Evolutionary conservation across 2,329 filamentous ascomycete species (phyloP).

Genomic region (Aspergillus melleus): DNA sequence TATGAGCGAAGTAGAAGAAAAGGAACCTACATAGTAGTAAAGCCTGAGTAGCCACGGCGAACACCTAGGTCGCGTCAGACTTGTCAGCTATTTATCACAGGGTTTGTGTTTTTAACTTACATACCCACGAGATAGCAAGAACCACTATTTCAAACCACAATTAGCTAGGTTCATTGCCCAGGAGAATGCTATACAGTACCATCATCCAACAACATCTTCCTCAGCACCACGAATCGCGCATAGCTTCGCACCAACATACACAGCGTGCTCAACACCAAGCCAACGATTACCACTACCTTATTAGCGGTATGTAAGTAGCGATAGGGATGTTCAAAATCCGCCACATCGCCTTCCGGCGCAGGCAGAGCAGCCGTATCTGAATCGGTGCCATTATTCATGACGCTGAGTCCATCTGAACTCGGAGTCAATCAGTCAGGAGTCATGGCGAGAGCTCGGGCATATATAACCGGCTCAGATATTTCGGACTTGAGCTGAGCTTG

Average conservation of each 20-base stretch:
- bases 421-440: background rate
- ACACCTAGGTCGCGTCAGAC: background rate
- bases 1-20: background rate
- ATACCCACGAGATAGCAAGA: background rate
- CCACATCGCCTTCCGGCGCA: background rate
- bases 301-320: background rate
- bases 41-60: background rate
- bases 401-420: background rate
- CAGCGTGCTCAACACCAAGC: background rate
- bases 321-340: background rate
- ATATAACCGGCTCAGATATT: background rate
- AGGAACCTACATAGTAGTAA: background rate
- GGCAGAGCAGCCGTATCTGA: background rate
- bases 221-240: background rate
- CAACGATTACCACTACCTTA: background rate
- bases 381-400: background rate
- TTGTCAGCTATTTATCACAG: background rate
- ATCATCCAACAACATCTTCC: background rate
- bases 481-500: background rate
- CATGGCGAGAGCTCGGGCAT: background rate
- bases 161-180: background rate
- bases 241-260: background rate
- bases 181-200: background rate
- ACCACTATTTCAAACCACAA: background rate
- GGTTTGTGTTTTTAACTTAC: background rate